Percentiles rank a stretch among this genome's conserved stretches.
Conservation (phyloP, 2,329 filamentous ascomycete genomes). For the Thielaviopsis populi region DNA sequence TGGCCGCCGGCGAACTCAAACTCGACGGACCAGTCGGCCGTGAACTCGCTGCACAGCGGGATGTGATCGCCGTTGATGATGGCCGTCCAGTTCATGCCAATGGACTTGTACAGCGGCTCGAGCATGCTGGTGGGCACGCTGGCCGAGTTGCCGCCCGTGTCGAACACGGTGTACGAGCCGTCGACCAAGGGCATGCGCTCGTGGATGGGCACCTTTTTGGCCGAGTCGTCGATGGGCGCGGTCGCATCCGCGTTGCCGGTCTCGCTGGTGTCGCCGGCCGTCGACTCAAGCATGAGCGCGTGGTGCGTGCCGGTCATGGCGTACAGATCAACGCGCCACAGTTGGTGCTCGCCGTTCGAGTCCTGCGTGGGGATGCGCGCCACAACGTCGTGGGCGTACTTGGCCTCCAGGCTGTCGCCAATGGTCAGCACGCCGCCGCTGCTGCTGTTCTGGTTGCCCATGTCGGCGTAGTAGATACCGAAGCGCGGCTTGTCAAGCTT, state of each 20-base stretch:
- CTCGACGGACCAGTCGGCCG: conserved; percentile 24
- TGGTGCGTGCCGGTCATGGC: conserved; percentile 17
- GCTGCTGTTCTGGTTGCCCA: conserved; percentile 15
- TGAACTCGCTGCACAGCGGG: conserved; percentile 26
- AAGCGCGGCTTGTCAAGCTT: conserved; percentile 24
- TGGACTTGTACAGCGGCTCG: conserved; percentile 22
- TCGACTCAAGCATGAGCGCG: neutral
- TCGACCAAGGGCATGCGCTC: conserved; percentile 1
- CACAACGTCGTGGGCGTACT: conserved; percentile 21
- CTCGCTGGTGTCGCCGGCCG: neutral
- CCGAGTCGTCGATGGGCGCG: conserved; percentile 20
- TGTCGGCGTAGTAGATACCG: conserved; percentile 22
- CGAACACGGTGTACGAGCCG: conserved; percentile 22
- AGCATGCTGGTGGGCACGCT: conserved; percentile 21
- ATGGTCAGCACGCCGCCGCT: conserved; percentile 21
- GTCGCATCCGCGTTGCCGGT: too few species aligned
- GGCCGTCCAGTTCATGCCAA: conserved; percentile 26
- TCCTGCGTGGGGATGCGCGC: conserved; percentile 17
- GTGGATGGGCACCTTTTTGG: conserved; percentile 3
- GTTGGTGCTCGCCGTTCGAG: conserved; percentile 19
- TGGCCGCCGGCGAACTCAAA: conserved; percentile 21
- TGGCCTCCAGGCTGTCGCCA: conserved; percentile 23
- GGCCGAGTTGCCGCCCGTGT: conserved; percentile 24
- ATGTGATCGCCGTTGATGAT: conserved; percentile 22
- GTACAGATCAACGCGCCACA: conserved; percentile 23